Evolutionary conservation across 2,329 filamentous ascomycete species (phyloP).

Genomic region (Venturia carpophila): DNA sequence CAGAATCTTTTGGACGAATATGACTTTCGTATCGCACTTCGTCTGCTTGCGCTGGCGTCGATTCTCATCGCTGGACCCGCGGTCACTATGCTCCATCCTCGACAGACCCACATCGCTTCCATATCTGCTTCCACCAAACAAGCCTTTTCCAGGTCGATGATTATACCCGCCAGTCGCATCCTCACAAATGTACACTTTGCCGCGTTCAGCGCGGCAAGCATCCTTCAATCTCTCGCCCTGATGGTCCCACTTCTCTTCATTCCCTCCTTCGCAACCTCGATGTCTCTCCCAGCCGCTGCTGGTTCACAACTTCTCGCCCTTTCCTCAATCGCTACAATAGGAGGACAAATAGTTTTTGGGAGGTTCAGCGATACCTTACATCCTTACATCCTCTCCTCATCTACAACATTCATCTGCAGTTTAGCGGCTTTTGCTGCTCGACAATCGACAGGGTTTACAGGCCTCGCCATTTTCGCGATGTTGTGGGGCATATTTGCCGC

Average conservation of each 20-base stretch:
- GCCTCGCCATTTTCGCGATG: conserved; percentile 3
- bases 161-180: background rate
- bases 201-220: conserved; percentile 8
- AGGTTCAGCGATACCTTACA: conserved; percentile 2
- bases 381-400: background rate
- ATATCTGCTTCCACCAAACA: conserved; percentile 24
- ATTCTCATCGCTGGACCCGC: conserved; percentile 15
- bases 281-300: conserved; percentile 22
- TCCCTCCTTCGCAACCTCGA: conserved; percentile 4
- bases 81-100: background rate
- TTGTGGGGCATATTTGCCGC: conserved; percentile 16
- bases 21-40: conserved; percentile 12
- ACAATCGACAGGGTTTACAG: conserved; percentile 19
- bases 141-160: conserved; percentile 22
- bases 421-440: conserved; percentile 3
- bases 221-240: conserved; percentile 12
- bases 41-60: conserved; percentile 8
- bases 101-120: background rate
- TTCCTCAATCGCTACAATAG: conserved; percentile 41
- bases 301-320: conserved; percentile 37
- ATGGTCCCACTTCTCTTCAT: conserved; percentile 15
- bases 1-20: conserved; percentile 13
- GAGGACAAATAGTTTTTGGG: conserved; percentile 22
- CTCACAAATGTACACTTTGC: background rate
- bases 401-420: conserved; percentile 11